Evolutionary conservation across 129 eudicot species (phyloP).

Genomic region (Saposhnikovia divaricata): DNA sequence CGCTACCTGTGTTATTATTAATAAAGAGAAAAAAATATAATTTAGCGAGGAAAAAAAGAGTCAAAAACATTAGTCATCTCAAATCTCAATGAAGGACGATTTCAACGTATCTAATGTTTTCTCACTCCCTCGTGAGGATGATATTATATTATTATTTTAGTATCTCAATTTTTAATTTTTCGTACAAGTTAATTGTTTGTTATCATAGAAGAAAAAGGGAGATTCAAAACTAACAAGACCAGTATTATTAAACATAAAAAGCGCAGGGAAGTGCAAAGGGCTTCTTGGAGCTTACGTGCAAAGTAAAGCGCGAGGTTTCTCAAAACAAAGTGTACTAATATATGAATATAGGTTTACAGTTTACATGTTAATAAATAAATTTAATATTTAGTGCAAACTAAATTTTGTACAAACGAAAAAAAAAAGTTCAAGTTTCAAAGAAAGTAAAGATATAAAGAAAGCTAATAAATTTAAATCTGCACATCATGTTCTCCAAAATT

Average conservation of each 20-base stretch:
- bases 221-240: not conserved
- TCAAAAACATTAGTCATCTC: not conserved
- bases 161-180: not conserved
- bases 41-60: too few relatives aligned
- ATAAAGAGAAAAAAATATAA: not conserved
- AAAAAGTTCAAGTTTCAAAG: not conserved
- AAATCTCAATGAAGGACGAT: not conserved
- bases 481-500: not conserved
- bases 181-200: not conserved
- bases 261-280: not conserved
- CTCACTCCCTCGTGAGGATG: not conserved
- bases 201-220: not conserved
- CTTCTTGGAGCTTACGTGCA: not conserved
- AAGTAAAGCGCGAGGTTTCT: too few relatives aligned
- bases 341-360: too few relatives aligned
- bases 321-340: not conserved
- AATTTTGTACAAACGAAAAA: not conserved
- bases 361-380: not conserved
- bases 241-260: too few relatives aligned
- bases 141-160: not conserved
- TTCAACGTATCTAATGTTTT: not conserved
- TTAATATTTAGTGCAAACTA: not conserved
- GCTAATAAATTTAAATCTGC: not conserved
- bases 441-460: too few relatives aligned
- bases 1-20: not conserved